Evolutionary conservation across 176 grass and related monocot genomes (phyloP), one percentile per base, ranked within the genome.

Genomic region (Ananas comosus): DNA sequence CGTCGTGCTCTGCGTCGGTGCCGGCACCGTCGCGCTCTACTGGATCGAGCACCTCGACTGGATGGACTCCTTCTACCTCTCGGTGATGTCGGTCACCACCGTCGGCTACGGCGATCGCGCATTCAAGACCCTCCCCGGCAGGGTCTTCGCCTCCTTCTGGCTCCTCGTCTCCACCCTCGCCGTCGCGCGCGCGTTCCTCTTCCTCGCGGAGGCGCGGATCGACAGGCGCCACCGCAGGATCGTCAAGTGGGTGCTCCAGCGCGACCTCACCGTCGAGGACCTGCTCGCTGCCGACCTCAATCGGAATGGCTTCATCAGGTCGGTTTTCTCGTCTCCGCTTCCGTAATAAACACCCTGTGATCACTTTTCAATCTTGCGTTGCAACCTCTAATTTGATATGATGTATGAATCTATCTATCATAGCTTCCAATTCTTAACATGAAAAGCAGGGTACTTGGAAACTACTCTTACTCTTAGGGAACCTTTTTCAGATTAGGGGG

Each of bases 151-250:
- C 13, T 72, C 79, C 0, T 51, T 79, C 7, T 95, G 91, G 91
- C 74, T 95, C 9, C 82, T 85, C 0, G 81, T 82, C 68, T 87
- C 83, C 61, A 95, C 87, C 14, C 13, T 82, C 9, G 83, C 83
- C 42, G 86, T 90, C 67, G 86, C 81, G 13, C 81, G 83, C 54
- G 85, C 85, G 51, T 90, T 90, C 76, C 84, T 95, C 23, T 87
- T 84, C 78, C 71, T 79, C 16, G 81, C 81, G 3, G 91, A 90
- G 78, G 75, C 85, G 11, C 70, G 70, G 71, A 74, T 85, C 0
- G 81, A 95, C 73, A 67, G 69, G 65, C 74, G 91, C 52, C 91
- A 80, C 68, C 18, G 66, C 14, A 61, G 27, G 64, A 58, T 89
- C 2, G 78, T 76, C 6, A 54, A 69, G 52, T 94, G 83, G 91